These are phyloP conservation scores for Alternaria tenuissima DNA, from an alignment of 2,329 filamentous ascomycete species.

Conservation along the genomic window DNA sequence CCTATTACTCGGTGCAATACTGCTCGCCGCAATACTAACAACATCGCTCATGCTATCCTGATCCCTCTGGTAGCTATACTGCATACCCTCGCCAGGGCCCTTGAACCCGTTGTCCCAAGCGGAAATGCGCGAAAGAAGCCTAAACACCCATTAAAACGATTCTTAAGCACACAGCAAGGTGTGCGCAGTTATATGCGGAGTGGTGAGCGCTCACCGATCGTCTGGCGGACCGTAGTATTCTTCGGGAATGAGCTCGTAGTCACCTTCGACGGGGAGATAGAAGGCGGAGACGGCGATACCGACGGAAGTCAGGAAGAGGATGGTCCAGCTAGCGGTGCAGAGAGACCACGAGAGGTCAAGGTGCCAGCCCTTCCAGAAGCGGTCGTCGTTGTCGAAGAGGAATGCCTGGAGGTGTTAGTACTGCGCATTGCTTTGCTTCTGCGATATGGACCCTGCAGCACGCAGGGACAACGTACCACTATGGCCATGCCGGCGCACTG, in stretches of 20 bases:
- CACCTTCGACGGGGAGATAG: constrained; percentile 79
- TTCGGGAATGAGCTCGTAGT: constrained; percentile 78
- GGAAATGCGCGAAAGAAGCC: constrained; percentile 45
- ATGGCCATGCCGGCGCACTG: constrained; percentile 81
- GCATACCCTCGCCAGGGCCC: constrained; percentile 23
- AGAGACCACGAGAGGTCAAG: constrained; percentile 83
- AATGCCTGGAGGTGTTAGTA: constrained; percentile 68
- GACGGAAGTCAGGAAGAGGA: constrained; percentile 61
- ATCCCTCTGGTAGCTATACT: constrained; percentile 32
- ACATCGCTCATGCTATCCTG: constrained; percentile 33
- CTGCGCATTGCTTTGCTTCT: constrained; percentile 1
- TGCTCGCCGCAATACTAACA: constrained; percentile 16
- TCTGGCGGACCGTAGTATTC: constrained; percentile 39
- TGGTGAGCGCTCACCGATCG: constrained; percentile 40
- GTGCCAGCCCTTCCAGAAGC: constrained; percentile 83
- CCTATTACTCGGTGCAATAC: constrained; percentile 16
- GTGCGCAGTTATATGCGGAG: background rate
- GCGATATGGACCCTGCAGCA: constrained; percentile 1
- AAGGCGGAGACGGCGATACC: constrained; percentile 73
- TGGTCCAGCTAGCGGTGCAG: constrained; percentile 66
- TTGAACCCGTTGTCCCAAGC: constrained; percentile 48
- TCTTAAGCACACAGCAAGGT: constrained; percentile 7
- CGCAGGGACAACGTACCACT: constrained; percentile 68
- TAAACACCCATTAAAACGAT: constrained; percentile 33
- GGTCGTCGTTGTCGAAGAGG: constrained; percentile 81